Evolutionary conservation across 2,329 filamentous ascomycete genomes (phyloP), one percentile per base, ranked within the genome.

Genomic region (Cytospora piceicola): DNA sequence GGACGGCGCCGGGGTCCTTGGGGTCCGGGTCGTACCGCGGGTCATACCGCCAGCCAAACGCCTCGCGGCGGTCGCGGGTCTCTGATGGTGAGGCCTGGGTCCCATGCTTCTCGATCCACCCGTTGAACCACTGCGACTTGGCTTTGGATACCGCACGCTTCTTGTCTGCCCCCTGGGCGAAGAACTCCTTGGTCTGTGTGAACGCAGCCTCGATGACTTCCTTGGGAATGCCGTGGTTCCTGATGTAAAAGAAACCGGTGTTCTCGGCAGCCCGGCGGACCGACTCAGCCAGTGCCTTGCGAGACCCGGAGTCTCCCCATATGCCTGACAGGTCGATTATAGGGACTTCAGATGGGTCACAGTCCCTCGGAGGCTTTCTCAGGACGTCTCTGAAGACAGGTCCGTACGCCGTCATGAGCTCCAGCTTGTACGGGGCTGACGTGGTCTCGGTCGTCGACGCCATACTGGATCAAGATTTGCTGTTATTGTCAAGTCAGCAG

Each of bases 181-280:
- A 77, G 67, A 78, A 77, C 2, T 62, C 51, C 60, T 64, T 63
- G 14, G 69, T 70, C 62, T 69, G 68, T 22, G 51, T 55, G 58
- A 67, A 71, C 12, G 70, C 68, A 2, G 65, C 65, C 9, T 71
- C 66, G n/a, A 78, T 77, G 7, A 68, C 71, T 29, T 73, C 70
- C 27, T 76, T 71, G 0, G 74, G 60, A 15, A 81, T 78, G 0
- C 78, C 78, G 70, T 81, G 78, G 52, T 82, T 80, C 65, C 77
- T 77, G 65, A 82, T 74, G 65, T 82, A 82, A 70, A 83, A 82
- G 70, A 82, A 82, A 0, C 81, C 81, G 0, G 76, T 81, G 49
- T 77, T 79, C 30, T 79, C 72, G 8, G 79, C 77, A 0, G 80
- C 80, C 12, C 73, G 70, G 59, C 75, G 75, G 8, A 83, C 76